phyloP scores from a whole-genome alignment of 768 basidiomycete genomes.

The Suillus subluteus region DNA sequence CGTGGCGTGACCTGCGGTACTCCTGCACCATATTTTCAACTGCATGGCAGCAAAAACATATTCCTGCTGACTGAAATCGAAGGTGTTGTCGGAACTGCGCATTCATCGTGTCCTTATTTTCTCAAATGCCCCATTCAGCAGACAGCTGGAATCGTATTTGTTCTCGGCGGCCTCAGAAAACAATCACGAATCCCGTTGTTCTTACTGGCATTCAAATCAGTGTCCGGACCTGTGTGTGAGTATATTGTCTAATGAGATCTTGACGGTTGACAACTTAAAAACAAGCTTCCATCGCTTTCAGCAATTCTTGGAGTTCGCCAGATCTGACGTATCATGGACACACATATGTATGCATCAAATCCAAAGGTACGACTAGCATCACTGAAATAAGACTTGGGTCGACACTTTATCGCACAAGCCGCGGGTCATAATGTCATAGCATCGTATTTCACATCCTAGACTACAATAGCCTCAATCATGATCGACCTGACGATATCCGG shows the following conservation, averaged over 20 bases:
- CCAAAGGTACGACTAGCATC: not conserved
- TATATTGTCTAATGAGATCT: not conserved
- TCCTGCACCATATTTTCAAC: not conserved
- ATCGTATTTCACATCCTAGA: not conserved
- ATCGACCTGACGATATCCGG: not conserved
- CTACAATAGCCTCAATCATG: not conserved
- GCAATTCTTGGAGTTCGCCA: not conserved
- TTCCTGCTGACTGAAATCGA: not conserved
- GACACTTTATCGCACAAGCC: not conserved
- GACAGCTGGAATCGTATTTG: no score
- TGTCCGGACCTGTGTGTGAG: not conserved
- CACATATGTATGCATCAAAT: not conserved
- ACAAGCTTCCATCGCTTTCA: not conserved
- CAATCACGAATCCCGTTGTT: not conserved
- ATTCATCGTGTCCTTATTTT: not conserved
- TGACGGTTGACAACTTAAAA: not conserved
- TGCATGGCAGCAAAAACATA: not conserved
- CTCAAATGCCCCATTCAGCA: not conserved
- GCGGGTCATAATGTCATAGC: not conserved
- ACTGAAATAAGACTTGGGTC: not conserved
- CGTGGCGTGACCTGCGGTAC: not conserved
- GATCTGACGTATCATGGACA: not conserved
- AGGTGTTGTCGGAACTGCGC: not conserved
- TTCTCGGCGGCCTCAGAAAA: conserved; percentile 1
- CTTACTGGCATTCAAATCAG: not conserved